Percentiles rank a stretch among this genome's conserved stretches.
These are phyloP conservation scores for Aurinia saxatilis DNA, from an alignment of 345 rosid species.

Conservation along the genomic window DNA sequence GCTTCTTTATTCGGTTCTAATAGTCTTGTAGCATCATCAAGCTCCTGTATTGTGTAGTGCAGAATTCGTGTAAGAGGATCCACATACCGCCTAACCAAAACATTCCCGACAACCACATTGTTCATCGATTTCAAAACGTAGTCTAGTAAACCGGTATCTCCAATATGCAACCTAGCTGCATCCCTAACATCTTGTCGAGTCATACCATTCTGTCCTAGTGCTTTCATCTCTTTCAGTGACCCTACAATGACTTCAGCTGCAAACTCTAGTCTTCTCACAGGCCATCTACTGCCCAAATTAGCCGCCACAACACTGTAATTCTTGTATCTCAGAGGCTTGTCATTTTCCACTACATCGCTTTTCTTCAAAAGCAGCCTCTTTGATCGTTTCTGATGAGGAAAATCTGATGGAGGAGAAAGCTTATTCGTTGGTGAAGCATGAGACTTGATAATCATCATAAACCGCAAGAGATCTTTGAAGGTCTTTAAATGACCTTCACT, in stretches of 20 bases:
- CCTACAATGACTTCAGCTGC: too few species aligned
- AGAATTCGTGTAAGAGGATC: constrained; percentile 55
- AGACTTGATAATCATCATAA: constrained; percentile 58
- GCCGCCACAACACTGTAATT: constrained; percentile 41
- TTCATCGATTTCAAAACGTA: constrained; percentile 76
- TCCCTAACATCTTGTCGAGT: constrained; percentile 78
- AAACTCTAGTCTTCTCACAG: constrained; percentile 57
- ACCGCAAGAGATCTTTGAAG: constrained; percentile 62
- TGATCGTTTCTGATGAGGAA: constrained; percentile 13
- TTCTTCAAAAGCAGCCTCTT: constrained; percentile 20
- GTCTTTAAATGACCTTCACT: constrained; percentile 60
- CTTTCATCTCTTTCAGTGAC: constrained; percentile 50
- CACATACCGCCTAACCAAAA: constrained; percentile 49
- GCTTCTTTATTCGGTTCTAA: constrained; percentile 14
- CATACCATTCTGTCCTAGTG: constrained; percentile 47
- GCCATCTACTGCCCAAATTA: constrained; percentile 74
- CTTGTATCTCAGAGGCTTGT: constrained; percentile 33
- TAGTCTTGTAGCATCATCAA: constrained; percentile 16
- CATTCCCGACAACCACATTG: constrained; percentile 55
- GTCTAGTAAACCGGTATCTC: constrained; percentile 85
- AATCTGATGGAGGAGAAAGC: constrained; percentile 13
- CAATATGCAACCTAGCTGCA: constrained; percentile 82
- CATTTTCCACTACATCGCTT: constrained; percentile 25
- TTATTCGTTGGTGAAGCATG: constrained; percentile 33
- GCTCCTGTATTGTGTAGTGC: constrained; percentile 64